Conservation (phyloP, 768 basidiomycete genomes). For the Xanthoconium stramineum region DNA sequence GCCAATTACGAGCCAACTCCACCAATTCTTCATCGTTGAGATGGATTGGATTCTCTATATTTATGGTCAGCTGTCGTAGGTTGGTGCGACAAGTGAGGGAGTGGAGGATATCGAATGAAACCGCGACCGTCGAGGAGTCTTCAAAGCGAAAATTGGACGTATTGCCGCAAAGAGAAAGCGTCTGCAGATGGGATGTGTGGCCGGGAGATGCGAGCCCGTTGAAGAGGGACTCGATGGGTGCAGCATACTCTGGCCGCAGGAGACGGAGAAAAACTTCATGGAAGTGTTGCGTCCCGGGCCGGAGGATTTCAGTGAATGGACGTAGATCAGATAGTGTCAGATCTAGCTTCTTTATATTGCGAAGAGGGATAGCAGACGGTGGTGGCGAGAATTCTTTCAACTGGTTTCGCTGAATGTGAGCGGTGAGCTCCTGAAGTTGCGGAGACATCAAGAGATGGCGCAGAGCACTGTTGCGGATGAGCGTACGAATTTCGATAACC, state of each 20-base stretch:
- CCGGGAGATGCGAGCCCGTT: neutral
- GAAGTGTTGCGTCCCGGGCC: neutral
- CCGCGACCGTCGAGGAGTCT: no score
- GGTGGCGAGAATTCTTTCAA: neutral
- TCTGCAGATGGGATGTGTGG: neutral
- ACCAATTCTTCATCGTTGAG: neutral
- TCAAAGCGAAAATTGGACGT: fast-evolving
- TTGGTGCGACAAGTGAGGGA: neutral
- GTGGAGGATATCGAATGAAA: neutral
- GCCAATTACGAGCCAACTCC: neutral
- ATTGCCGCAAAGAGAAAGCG: neutral
- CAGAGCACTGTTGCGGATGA: neutral
- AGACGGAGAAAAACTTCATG: neutral
- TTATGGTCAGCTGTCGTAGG: neutral
- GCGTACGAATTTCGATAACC: neutral
- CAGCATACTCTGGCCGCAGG: neutral
- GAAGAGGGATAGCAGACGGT: neutral
- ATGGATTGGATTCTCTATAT: neutral
- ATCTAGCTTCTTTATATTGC: neutral
- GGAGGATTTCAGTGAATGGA: neutral
- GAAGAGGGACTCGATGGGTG: neutral
- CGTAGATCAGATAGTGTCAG: neutral
- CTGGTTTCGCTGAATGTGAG: neutral
- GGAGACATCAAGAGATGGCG: neutral
- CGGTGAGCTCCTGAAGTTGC: neutral